phyloP scores from a whole-genome alignment of 768 basidiomycete species.

The Tulasnella sp. region DNA sequence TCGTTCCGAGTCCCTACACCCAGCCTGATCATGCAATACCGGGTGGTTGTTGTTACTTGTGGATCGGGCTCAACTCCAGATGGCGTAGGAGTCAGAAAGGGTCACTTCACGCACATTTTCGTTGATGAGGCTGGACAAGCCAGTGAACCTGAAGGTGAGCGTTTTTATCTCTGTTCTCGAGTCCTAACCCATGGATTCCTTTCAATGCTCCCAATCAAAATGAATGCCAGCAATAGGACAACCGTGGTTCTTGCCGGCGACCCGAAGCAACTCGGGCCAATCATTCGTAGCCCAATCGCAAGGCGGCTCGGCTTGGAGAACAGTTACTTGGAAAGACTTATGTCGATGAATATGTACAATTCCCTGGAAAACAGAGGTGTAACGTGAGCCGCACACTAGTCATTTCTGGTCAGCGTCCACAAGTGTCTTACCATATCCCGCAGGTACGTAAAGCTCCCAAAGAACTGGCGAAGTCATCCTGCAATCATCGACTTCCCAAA shows the following conservation, averaged over 20 bases:
- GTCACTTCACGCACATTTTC: slow-evolving; percentile 65
- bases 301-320: slow-evolving; percentile 53
- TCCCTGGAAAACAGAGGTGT: not conserved
- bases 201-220: slow-evolving; percentile 58
- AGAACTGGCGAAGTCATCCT: slow-evolving; percentile 63
- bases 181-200: slow-evolving; percentile 53
- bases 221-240: slow-evolving; percentile 50
- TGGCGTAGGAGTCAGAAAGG: slow-evolving; percentile 54
- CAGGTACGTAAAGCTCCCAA: slow-evolving; percentile 58
- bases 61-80: slow-evolving; percentile 54
- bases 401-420: not conserved
- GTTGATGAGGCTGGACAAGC: slow-evolving; percentile 71
- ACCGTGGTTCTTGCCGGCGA: slow-evolving; percentile 64
- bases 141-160: slow-evolving; percentile 56
- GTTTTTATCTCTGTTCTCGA: slow-evolving; percentile 45
- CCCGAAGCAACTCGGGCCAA: slow-evolving; percentile 66
- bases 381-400: not conserved
- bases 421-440: not conserved
- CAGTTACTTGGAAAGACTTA: slow-evolving; percentile 61
- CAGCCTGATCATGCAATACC: slow-evolving; percentile 42
- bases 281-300: slow-evolving; percentile 57
- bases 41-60: slow-evolving; percentile 62
- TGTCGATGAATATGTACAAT: slow-evolving; percentile 43
- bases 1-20: slow-evolving; percentile 38
- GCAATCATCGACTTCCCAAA: slow-evolving; percentile 60